Percentiles rank a stretch among this genome's conserved stretches.
These are phyloP conservation scores for Leucocoprinus leucothites DNA, from an alignment of 768 basidiomycete genomes.

Conservation along the genomic window DNA sequence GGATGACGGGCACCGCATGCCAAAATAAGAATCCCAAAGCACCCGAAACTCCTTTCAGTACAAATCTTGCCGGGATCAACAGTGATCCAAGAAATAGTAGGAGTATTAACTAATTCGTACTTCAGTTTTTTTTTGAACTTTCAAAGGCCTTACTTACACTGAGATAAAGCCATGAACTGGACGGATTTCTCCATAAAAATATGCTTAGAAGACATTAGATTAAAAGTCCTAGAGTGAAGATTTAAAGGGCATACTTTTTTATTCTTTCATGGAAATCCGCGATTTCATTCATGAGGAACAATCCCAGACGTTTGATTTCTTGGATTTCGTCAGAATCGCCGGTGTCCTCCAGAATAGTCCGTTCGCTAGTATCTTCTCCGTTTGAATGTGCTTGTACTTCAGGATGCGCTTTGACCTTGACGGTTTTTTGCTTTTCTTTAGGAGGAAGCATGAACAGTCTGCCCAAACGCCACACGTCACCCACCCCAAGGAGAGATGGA, in stretches of 20 bases:
- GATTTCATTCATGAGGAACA: constrained; percentile 42
- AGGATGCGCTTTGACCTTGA: not conserved
- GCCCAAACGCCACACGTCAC: constrained; percentile 54
- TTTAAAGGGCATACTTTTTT: constrained; percentile 54
- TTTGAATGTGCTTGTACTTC: not conserved
- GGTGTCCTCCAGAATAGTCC: constrained; percentile 27
- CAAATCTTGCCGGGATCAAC: constrained; percentile 45
- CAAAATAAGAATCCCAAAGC: constrained; percentile 53
- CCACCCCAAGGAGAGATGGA: constrained; percentile 41
- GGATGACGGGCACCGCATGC: constrained; percentile 59
- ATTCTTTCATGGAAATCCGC: constrained; percentile 63
- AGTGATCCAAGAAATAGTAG: constrained; percentile 39
- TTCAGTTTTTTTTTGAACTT: too few relatives aligned
- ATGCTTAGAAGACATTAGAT: constrained; percentile 39
- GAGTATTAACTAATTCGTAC: too few relatives aligned
- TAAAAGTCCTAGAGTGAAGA: not conserved
- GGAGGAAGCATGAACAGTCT: constrained; percentile 31
- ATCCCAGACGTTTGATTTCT: constrained; percentile 38
- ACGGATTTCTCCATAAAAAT: constrained; percentile 64
- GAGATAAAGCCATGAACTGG: constrained; percentile 46
- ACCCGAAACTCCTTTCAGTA: constrained; percentile 46
- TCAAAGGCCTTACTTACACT: constrained; percentile 34
- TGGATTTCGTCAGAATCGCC: constrained; percentile 33
- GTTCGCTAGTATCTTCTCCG: constrained; percentile 5
- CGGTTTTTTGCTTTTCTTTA: constrained; percentile 25